These are phyloP conservation scores for Pisolithus tinctorius DNA, from an alignment of 768 basidiomycete genomes.

Conservation along the genomic window DNA sequence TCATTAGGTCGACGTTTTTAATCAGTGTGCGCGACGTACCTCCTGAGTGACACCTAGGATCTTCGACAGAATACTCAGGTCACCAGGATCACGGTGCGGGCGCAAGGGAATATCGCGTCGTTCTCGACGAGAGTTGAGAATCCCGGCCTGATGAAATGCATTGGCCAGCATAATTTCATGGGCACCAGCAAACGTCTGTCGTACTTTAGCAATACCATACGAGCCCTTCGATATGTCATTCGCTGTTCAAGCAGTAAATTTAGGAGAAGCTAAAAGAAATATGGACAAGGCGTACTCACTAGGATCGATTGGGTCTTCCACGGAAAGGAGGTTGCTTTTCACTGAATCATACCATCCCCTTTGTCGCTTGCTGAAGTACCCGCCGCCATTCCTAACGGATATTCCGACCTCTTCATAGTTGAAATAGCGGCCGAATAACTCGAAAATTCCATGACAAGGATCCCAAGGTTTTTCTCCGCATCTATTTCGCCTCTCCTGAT, in stretches of 20 bases:
- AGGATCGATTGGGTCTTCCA: constrained; percentile 91
- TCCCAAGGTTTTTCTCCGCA: constrained; percentile 81
- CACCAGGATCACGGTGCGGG: constrained; percentile 42
- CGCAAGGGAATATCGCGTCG: constrained; percentile 43
- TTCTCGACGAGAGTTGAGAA: constrained; percentile 49
- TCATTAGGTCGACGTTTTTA: constrained; percentile 2
- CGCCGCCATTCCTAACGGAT: constrained; percentile 80
- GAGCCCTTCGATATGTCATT: constrained; percentile 93
- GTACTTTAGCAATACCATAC: constrained; percentile 76
- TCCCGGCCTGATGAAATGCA: constrained; percentile 57
- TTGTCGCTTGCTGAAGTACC: constrained; percentile 76
- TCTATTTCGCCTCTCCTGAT: constrained; percentile 85
- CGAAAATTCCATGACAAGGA: constrained; percentile 97
- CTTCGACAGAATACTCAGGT: constrained; percentile 72
- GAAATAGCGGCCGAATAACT: constrained; percentile 88
- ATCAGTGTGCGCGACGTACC: constrained; percentile 35
- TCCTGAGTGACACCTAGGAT: constrained; percentile 82
- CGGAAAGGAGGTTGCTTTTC: constrained; percentile 57
- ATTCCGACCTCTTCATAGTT: constrained; percentile 89
- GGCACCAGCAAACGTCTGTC: constrained; percentile 78
- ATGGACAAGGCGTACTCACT: constrained; percentile 43
- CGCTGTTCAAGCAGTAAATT: constrained; percentile 36
- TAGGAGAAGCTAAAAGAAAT: neutral
- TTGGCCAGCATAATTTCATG: constrained; percentile 70
- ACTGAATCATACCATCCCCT: constrained; percentile 74